Evolutionary conservation across 129 eudicot species (phyloP), one percentile per base, ranked within the genome.

Genomic region (Erigeron canadensis): DNA sequence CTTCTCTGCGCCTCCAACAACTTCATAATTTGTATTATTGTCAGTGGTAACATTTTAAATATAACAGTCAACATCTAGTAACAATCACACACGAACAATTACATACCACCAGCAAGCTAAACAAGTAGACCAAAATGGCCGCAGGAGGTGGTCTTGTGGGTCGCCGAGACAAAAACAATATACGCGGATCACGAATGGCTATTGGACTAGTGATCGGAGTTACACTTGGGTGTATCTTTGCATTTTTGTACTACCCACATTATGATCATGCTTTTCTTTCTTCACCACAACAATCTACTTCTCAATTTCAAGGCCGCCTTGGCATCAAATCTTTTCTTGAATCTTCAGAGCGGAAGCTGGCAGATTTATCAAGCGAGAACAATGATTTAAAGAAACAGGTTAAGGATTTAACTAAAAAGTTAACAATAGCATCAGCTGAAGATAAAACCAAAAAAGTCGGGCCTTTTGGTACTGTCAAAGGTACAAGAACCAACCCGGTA

Each of bases 401-500:
- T 9, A 84, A 75, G 73, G 88, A 84, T 68, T 77, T 89, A 12
- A 86, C 81, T 46, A 64, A 80, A 58, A 84, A 86, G 57, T 45
- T 86, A n/a, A n/a, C n/a, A 45, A 72, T 73, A 28, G 46, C n/a
- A n/a, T n/a, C 79, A 47, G 88, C 90, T 58, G 88, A 86, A 43
- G 80, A 77, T 81, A 86, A 85, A 80, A 82, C 89, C 82, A 23
- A 76, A 34, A 89, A 86, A 57, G 88, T 84, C 10, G 96, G 96
- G 46, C 88, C 90, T 70, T 86, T 89, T 63, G 92, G 89, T 63
- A 89, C 83, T 10, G 96, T 89, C 41, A 89, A 89, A 82, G 77
- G 84, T 41, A 70, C 82, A 68, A 89, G 89, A 76, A 89, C 92
- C 43, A 86, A 80, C 80, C 92, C 92, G 4, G 10, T 75, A 38